Evolutionary conservation across 176 grass and related monocot species (phyloP).

Genomic region (Rhynchospora pubera): DNA sequence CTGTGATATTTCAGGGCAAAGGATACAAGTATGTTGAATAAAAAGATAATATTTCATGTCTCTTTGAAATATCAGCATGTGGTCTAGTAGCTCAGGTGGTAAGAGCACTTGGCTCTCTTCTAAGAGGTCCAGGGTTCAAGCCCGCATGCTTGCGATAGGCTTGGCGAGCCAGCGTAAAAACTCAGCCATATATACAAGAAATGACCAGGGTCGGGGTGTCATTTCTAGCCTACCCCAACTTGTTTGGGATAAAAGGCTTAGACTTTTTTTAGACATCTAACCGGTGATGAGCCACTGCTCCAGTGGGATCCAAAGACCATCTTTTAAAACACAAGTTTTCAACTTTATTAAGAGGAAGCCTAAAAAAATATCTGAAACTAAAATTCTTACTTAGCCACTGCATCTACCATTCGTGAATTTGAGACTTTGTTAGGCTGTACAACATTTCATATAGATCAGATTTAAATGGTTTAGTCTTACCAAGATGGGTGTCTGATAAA

Average conservation of each 20-base stretch:
- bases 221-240: too few relatives aligned
- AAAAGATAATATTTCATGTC: not conserved
- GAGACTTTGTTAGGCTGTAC: not conserved
- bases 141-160: too few relatives aligned
- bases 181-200: too few relatives aligned
- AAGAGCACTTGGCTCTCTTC: too few relatives aligned
- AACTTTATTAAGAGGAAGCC: not conserved
- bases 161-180: too few relatives aligned
- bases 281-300: not conserved
- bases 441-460: not conserved
- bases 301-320: not conserved
- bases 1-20: not conserved
- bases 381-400: not conserved
- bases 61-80: not conserved
- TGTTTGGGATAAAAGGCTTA: too few relatives aligned
- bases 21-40: not conserved
- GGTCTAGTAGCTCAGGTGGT: too few relatives aligned
- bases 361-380: not conserved
- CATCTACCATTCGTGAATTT: not conserved
- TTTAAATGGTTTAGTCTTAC: constrained; percentile 21
- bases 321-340: not conserved
- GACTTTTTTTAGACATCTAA: too few relatives aligned
- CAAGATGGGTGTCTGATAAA: constrained; percentile 43
- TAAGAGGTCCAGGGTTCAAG: too few relatives aligned
- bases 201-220: too few relatives aligned